Base-by-base conservation (phyloP, 164 flowering plant genomes). In the Piper betle region DNA sequence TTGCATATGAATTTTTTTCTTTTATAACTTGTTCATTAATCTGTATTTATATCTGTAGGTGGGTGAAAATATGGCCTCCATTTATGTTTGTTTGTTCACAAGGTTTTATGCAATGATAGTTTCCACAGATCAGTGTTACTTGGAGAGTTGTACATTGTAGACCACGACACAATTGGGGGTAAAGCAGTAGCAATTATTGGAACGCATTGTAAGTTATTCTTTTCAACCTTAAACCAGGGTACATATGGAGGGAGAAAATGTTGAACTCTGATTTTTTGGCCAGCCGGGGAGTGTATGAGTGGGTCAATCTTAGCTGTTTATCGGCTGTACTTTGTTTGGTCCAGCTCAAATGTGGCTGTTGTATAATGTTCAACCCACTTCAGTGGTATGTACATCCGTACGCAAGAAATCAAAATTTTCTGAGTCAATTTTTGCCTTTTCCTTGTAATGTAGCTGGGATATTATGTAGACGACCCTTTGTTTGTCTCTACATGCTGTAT, bases 101-200 rank as follows among this genome's bases (percentile, higher is more conserved):
- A 62, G 61, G 66, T 62, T 25, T 63, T 55, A 39, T 10, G 63
- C 71, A 60, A 69, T 53, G 63, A 64, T 54, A 54, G 55, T 25
- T 17, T 56, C 25, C 25, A 40, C 58, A 59, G 18, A 62, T 65
- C 57, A 60, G 59, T 20, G 67, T 59, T 41, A 62, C 52, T 65
- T 55, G 61, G 63, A 61, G 71, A 74, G 56, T 67, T 68, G 77
- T 68, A 68, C 42, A 71, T 65, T 64, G 56, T 64, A 62, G 65
- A 52, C 39, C 66, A 71, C 55, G 41, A 48, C 62, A 76, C 65
- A 62, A 57, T 46, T 11, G 48, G 61, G 59, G 63, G 48, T 54
- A 62, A 57, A 64, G 66, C 54, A 62, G 63, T 57, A 63, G 20
- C 18, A 59, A 59, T 64, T 56, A 42, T 62, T 74, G 38, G 60